These are phyloP conservation scores for Dendrobium huoshanense DNA, from an alignment of 106 monocot species.

Conservation along the genomic window DNA sequence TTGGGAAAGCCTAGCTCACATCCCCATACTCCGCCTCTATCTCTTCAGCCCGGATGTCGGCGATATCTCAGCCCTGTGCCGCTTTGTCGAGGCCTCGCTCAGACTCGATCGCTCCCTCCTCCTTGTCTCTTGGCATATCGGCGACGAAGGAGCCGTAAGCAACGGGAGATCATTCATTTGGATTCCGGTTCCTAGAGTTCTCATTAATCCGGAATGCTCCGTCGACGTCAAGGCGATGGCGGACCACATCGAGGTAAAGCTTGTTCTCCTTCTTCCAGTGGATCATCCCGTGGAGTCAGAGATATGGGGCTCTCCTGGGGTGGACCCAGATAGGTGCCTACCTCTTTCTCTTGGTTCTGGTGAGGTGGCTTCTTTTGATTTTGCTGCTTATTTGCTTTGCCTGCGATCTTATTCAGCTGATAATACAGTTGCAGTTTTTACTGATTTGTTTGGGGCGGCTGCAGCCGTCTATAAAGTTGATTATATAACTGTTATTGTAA, in stretches of 20 bases:
- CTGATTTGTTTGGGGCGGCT: not conserved
- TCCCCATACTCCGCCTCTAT: slow-evolving; percentile 55
- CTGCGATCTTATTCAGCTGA: not conserved
- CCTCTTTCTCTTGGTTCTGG: slow-evolving; percentile 36
- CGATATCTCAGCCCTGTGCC: slow-evolving; percentile 24
- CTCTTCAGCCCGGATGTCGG: slow-evolving; percentile 26
- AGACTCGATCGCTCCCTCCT: slow-evolving; percentile 20
- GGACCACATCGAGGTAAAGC: slow-evolving; percentile 53
- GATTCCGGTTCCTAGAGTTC: slow-evolving; percentile 54
- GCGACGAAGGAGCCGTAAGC: slow-evolving; percentile 1
- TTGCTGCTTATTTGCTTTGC: not conserved
- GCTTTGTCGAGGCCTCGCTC: slow-evolving; percentile 16
- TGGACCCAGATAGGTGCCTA: slow-evolving; percentile 2
- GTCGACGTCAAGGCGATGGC: slow-evolving; percentile 20
- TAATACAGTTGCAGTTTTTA: not conserved
- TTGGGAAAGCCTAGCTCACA: slow-evolving; percentile 52
- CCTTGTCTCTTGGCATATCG: slow-evolving; percentile 31
- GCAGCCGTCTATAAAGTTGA: no score
- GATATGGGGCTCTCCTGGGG: slow-evolving; percentile 7
- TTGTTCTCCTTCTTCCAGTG: slow-evolving; percentile 41
- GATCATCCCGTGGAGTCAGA: slow-evolving; percentile 35
- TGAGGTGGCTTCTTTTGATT: slow-evolving; percentile 15
- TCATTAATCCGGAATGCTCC: slow-evolving; percentile 33
- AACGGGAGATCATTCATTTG: slow-evolving; percentile 7
- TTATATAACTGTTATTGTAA: no score